Base-by-base conservation (phyloP, 2,329 filamentous ascomycete genomes). In the Sarocladium kiliense region DNA sequence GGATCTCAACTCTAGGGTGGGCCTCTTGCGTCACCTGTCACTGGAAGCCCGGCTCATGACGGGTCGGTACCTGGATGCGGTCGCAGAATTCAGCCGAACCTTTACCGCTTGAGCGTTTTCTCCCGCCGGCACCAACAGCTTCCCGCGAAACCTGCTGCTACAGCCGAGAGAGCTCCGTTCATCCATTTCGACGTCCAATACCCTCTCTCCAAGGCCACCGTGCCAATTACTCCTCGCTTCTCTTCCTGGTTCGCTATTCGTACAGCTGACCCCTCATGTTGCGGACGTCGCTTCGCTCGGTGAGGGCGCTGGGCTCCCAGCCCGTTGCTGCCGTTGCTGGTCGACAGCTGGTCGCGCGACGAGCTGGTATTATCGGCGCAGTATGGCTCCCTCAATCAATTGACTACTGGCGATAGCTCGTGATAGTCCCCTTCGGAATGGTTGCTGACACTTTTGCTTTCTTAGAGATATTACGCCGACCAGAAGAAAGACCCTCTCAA, bases 261-360 rank as follows among this genome's bases (percentile, higher is more conserved):
- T 19, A 12, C 47, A 23, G 47, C 27, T 71, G 69, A 68, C 74
- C 74, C 76, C 77, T 30, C 77, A 87, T 87, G 84, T 79, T 87
- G 80, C 84, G 83, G 77, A 82, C 81, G 71, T 85, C 83, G 72
- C 74, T 86, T 76, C 81, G 78, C 76, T 84, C 83, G 71, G 79
- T 79, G 68, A 82, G 77, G 77, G 75, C 77, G 66, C 72, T 84
- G 69, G 75, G 78, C 73, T 73, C 74, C 70, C 78, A 75, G 74
- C 75, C 80, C 66, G 65, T 74, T 69, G 74, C 74, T 70, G 75
- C 78, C 65, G 72, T 74, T 67, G 74, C 74, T 63, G 72, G 73
- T 70, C 80, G 77, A 69, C 82, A 84, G 84, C 85, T 81, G 81
- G 65, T 65, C 54, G 65, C 69, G 61, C 66, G 66, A 65, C 69